These are phyloP conservation scores for Cercospora zeina DNA, from an alignment of 2,329 filamentous ascomycete genomes.

Conservation along the genomic window DNA sequence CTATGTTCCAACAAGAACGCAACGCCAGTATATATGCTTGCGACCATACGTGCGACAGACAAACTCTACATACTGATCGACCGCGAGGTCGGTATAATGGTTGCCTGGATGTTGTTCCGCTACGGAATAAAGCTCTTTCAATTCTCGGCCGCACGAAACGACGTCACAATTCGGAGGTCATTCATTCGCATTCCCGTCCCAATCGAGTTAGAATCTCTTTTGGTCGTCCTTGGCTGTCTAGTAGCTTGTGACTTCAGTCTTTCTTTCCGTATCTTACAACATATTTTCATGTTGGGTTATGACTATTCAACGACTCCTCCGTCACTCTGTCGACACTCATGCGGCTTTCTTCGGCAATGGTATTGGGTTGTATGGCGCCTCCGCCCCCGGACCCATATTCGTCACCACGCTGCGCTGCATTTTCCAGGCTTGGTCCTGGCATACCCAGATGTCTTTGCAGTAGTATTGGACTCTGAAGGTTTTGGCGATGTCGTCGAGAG, in stretches of 20 bases:
- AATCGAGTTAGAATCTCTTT: not conserved
- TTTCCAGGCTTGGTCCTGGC: conserved; percentile 25
- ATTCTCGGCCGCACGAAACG: not conserved
- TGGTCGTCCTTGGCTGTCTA: not conserved
- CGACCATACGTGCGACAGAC: not conserved
- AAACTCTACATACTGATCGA: not conserved
- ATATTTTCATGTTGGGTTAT: no score
- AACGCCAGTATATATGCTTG: not conserved
- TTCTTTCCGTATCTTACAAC: not conserved
- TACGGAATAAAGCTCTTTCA: not conserved
- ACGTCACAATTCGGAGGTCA: not conserved
- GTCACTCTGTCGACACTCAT: not conserved
- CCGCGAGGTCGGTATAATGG: not conserved
- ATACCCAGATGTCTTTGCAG: conserved; percentile 29
- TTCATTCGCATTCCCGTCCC: conserved; percentile 5
- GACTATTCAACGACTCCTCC: no score
- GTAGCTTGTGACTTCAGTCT: not conserved
- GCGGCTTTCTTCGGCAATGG: not conserved
- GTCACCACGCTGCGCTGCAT: conserved; percentile 25
- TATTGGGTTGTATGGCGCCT: conserved; percentile 20
- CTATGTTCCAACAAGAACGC: no score
- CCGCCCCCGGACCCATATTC: conserved; percentile 23
- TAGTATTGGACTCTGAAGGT: conserved; percentile 24
- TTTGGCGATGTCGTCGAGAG: conserved; percentile 22
- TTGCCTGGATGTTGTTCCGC: not conserved